Base-by-base conservation (phyloP, 345 rosid species). In the Luvunga scandens region DNA sequence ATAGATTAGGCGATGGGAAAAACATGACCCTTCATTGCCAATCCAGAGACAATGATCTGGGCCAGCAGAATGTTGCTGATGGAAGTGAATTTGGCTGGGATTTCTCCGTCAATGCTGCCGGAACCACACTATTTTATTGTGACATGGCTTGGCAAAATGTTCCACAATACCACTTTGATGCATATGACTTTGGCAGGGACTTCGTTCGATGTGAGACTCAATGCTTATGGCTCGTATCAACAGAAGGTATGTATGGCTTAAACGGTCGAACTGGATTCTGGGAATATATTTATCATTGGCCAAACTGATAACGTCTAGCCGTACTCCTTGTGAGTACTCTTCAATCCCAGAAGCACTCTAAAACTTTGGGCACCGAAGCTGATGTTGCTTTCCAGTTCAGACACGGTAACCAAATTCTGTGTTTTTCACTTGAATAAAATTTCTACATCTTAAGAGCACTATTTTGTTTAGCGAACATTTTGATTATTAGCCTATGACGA, bases 11-110 rank as follows among this genome's bases (percentile, higher is more conserved):
- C 39, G 61, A 70, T 27, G 86, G 89, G 48, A 82, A 39, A 75
- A 87, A 81, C 85, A 3, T 88, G 80, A 88, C 82, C 50, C 56
- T 87, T 9, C 93, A 88, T n/a, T 90, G 90, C 83, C 87, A 83
- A 68, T 90, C 93, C 56, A 83, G 83, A 78, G 91, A 90, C 61
- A 31, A 78, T 7, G 89, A 90, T 80, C 87, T 90, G 24, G 90
- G 93, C 19, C 66, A 71, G 82, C 85, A 86, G 62, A 78, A 14
- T 39, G 84, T 90, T 12, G 70, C 74, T 0, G 86, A 87, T 3
- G 91, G 90, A 66, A 48, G 39, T 7, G 87, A 87, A 57, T 82
- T 82, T 28, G 86, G 87, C 4, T 90, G 91, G 91, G 88, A 87
- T 56, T 90, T 87, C 80, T 21, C 82, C 0, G 82, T 45, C 62